These are phyloP conservation scores for Selaginella tamariscina DNA, from an alignment of 75 land plant genomes.

Conservation along the genomic window DNA sequence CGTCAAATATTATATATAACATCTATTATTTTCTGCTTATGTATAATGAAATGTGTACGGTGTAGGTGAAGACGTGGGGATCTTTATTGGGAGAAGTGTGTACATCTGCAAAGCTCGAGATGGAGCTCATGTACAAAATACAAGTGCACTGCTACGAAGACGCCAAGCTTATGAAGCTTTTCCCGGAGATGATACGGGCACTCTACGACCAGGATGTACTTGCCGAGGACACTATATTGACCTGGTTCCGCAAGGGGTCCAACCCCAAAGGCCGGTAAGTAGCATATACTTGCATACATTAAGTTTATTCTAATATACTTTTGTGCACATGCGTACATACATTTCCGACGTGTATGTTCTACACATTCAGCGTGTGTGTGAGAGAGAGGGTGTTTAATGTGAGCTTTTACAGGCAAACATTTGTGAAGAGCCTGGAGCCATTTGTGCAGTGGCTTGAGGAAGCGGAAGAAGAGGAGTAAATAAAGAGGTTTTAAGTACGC, in stretches of 20 bases:
- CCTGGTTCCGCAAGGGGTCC: conserved; percentile 77
- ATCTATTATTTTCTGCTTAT: not conserved
- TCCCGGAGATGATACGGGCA: conserved; percentile 83
- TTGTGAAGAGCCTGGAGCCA: conserved; percentile 90
- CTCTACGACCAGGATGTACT: conserved; percentile 92
- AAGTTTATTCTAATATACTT: no score
- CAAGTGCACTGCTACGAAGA: conserved; percentile 96
- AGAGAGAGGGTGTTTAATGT: no score
- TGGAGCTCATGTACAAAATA: conserved; percentile 82
- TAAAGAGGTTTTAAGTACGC: no score
- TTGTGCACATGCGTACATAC: no score
- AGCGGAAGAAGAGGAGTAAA: conserved; percentile 92
- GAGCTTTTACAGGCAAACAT: conserved; percentile 74
- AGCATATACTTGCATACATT: no score
- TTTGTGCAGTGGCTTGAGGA: conserved; percentile 97
- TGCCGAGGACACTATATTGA: conserved; percentile 87
- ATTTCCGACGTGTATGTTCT: no score
- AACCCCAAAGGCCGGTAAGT: conserved; percentile 89
- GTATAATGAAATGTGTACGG: not conserved
- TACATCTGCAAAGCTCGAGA: conserved; percentile 62
- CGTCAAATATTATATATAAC: not conserved
- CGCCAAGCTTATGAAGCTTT: conserved; percentile 93
- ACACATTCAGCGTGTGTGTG: no score
- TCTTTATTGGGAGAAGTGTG: conserved; percentile 66
- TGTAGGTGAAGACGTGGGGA: conserved; percentile 89